Evolutionary conservation across 768 basidiomycete genomes (phyloP), one percentile per base, ranked within the genome.

Genomic region (Lepiota brunneoincarnata): DNA sequence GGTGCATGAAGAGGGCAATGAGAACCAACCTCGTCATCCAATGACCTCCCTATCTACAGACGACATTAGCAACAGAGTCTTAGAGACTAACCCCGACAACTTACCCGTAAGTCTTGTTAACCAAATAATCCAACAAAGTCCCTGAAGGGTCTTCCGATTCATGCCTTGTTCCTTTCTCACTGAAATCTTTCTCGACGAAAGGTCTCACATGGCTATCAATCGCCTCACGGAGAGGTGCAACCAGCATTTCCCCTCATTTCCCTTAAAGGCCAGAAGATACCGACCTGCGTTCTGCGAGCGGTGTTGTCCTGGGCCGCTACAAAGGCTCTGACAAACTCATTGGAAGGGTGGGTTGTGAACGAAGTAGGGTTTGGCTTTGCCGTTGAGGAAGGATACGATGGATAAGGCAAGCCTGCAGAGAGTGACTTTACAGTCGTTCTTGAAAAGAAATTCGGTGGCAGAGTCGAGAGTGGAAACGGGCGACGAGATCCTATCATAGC

Each of bases 391-490:
- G 56, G 31, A 58, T 61, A n/a, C 40, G 62, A 1, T 21, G 81
- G 80, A 55, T 80, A 82, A 2, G 76, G 76, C 20, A 84, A 68
- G 2, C 75, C 77, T 1, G 75, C 75, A 0, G 71, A 69, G 31
- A 85, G 74, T 4, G 75, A 78, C 51, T 74, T 60, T 7, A 85
- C 79, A n/a, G 58, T 76, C 74, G 28, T 71, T 69, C 5, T 78
- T 80, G 56, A 86, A 84, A 17, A 87, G 73, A 59, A 82, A 84
- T 50, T 82, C 79, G 0, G 82, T 80, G 3, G 83, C 83, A 2
- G 81, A 78, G 67, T 87, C 86, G 12, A 87, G 69, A 0, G 85
- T 84, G 64, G n/a, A 86, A 85, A 1, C 77, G 72, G 1, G 69
- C 68, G 6, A 69, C 73, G 28, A 77, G 57, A 57, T 80, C 77